Conservation (phyloP, 2,329 filamentous ascomycete species). For the Xylaria sp. region DNA sequence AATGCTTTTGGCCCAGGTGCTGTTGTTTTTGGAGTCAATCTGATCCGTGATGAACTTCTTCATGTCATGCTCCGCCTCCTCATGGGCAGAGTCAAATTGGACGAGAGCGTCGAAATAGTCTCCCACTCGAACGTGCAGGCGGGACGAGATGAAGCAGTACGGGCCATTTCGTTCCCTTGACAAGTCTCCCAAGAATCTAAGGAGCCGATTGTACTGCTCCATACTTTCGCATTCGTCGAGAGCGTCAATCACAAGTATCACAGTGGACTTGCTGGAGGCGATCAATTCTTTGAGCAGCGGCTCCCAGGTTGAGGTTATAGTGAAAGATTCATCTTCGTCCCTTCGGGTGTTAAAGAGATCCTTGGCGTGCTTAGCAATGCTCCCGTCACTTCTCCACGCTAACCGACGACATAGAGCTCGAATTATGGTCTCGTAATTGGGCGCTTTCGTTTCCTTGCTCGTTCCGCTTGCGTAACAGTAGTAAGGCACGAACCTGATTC, state of each 20-base stretch:
- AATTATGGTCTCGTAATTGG: conserved; percentile 11
- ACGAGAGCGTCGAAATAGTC: neutral
- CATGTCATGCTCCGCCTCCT: neutral
- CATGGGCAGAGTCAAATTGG: neutral
- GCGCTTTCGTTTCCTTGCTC: conserved; percentile 12
- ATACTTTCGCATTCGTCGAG: conserved; percentile 8
- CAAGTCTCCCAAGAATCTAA: neutral
- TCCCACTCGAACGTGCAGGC: neutral
- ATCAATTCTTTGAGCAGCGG: conserved; percentile 9
- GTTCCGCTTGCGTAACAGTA: conserved; percentile 11
- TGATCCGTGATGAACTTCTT: conserved; percentile 1
- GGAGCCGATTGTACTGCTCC: neutral
- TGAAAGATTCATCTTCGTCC: neutral
- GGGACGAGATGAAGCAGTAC: conserved; percentile 7
- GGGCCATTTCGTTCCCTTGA: neutral
- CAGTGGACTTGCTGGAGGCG: neutral
- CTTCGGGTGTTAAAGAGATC: neutral
- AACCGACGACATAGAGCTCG: conserved; percentile 14
- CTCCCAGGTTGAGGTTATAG: neutral
- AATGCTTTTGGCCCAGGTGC: neutral
- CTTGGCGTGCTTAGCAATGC: neutral
- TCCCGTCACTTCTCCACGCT: conserved; percentile 11
- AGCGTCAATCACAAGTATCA: conserved; percentile 11
- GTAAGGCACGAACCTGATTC: conserved; percentile 9
- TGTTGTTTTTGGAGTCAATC: conserved; percentile 2